phyloP scores from a whole-genome alignment of 345 rosid species.

The Garcia nutans region DNA sequence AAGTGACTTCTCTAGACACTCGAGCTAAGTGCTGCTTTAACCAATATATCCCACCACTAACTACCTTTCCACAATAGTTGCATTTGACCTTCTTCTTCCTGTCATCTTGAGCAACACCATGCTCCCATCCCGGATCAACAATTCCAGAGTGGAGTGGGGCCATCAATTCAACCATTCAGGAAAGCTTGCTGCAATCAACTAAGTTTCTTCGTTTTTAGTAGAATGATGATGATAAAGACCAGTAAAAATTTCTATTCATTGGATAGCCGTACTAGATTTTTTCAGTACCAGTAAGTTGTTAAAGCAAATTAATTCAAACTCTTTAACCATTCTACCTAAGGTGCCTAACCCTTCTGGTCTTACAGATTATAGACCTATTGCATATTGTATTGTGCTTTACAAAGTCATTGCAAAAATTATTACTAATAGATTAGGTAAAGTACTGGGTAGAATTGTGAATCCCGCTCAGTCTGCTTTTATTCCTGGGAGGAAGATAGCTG shows the following conservation, averaged over 20 bases:
- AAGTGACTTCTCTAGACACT: conserved; percentile 73
- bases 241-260: not conserved
- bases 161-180: conserved; percentile 51
- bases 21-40: conserved; percentile 78
- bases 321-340: too few species aligned
- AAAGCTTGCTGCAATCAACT: not conserved
- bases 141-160: conserved; percentile 56
- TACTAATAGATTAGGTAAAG: too few species aligned
- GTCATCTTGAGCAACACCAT: conserved; percentile 74
- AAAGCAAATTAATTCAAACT: too few species aligned
- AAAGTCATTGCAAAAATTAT: too few species aligned
- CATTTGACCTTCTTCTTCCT: conserved; percentile 81
- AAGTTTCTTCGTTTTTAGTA: not conserved
- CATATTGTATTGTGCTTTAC: too few species aligned
- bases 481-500: too few species aligned
- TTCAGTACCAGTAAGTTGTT: too few species aligned
- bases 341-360: too few species aligned
- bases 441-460: too few species aligned
- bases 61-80: conserved; percentile 78
- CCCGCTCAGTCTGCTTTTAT: too few species aligned
- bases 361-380: too few species aligned
- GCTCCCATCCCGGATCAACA: conserved; percentile 87
- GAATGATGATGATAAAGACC: not conserved
- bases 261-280: too few species aligned
- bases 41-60: conserved; percentile 76